Evolutionary conservation across 805 yeast genomes (phyloP), one percentile per base, ranked within the genome.

Genomic region (Metschnikowia dekortorum): DNA sequence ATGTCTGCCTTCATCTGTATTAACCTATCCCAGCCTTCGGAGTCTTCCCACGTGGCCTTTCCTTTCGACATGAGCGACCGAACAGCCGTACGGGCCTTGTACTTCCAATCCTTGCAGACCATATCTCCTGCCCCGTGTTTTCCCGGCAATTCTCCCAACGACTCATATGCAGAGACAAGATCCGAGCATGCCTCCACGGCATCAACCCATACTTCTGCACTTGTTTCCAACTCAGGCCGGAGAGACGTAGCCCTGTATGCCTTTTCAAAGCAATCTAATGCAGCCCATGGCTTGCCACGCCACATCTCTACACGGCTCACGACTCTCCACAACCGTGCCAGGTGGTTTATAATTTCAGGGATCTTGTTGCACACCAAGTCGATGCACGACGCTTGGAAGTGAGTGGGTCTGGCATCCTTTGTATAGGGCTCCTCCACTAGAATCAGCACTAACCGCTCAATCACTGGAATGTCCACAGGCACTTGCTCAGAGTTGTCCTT

Each of bases 91-190:
- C 84, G 78, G 1, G 96, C 84, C 64, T 89, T 89, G 69, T 85
- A 87, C 62, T 82, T 86, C 97, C 97, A 91, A 63, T 90, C 96
- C 61, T 84, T 82, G 65, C 97, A 90, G 8, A 91, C 95, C n/a
- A 85, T 57, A 63, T 87, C 89, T 18, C 85, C 95, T 2, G 89
- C 90, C 26, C 85, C 86, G 61, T 84, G 79, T 59, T 81, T 84
- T 7, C 95, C 95, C 9, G 87, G 86, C 57, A 81, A 66, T 51
- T 86, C 94, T n/a, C 98, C 98, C 32, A 88, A 75, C 3, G 87
- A 84, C 61, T 85, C 90, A 64, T 90, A 92, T 1, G 96, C 92
- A 38, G 94, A 87, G 2, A 87, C 83, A 49, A 92, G 73, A 53
- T 90, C 96, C 33, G 71, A 67, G 62, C 96, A 87, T 0, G 87